These are phyloP conservation scores for Claviceps spartinae DNA, from an alignment of 2,329 filamentous ascomycete genomes.

Conservation along the genomic window DNA sequence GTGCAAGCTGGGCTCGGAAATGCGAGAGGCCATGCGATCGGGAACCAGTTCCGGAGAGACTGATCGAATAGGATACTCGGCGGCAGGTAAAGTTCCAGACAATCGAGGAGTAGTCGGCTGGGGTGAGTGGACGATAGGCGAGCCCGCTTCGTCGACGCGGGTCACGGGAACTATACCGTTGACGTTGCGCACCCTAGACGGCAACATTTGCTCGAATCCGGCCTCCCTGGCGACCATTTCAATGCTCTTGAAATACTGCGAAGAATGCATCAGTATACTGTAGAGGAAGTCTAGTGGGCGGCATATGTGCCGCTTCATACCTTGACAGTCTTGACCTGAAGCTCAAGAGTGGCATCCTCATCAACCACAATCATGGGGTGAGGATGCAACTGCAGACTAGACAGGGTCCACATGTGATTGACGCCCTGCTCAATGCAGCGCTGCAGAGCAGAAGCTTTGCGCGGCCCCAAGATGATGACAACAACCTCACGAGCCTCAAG, in stretches of 20 bases:
- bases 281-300: too few species aligned
- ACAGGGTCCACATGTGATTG: conserved; percentile 87
- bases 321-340: conserved; percentile 62
- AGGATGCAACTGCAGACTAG: conserved; percentile 64
- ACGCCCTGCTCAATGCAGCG: conserved; percentile 70
- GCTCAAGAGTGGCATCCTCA: conserved; percentile 61
- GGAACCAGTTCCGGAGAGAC: conserved; percentile 47
- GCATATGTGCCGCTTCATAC: conserved; percentile 17
- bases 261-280: not conserved
- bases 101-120: conserved; percentile 43
- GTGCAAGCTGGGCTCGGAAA: conserved; percentile 33
- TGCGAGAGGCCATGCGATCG: conserved; percentile 47
- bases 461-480: conserved; percentile 67
- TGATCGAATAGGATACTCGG: conserved; percentile 40
- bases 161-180: conserved; percentile 26
- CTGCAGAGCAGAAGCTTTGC: conserved; percentile 69
- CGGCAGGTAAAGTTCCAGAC: conserved; percentile 39
- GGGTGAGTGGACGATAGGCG: conserved; percentile 35
- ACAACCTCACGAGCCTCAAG: conserved; percentile 71
- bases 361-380: conserved; percentile 75
- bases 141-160: conserved; percentile 29
- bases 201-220: conserved; percentile 44
- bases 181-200: conserved; percentile 41
- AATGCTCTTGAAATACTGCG: conserved; percentile 56
- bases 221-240: conserved; percentile 46